Evolutionary conservation across 192 early-diverging fungal species (phyloP).

Genomic region (Mortierella antarctica): DNA sequence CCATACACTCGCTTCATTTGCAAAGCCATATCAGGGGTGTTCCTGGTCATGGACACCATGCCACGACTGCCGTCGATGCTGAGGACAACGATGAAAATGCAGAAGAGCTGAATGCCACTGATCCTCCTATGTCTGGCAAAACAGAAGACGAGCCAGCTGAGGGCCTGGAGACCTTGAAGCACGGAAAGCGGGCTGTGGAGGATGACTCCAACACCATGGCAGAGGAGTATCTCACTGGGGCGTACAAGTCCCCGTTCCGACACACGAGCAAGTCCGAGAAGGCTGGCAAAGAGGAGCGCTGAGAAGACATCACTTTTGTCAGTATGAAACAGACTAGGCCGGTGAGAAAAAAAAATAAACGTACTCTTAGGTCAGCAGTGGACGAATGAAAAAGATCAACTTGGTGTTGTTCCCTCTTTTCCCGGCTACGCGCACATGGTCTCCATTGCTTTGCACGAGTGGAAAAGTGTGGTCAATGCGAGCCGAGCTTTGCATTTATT

Average conservation of each 20-base stretch:
- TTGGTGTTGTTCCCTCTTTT: too few relatives aligned
- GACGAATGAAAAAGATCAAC: too few relatives aligned
- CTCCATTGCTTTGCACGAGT: too few relatives aligned
- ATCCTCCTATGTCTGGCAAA: not conserved
- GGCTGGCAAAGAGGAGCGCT: conserved; percentile 37
- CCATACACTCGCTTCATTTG: not conserved
- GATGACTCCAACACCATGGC: conserved; percentile 23
- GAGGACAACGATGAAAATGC: not conserved
- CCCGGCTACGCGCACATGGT: too few relatives aligned
- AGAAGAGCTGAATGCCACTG: not conserved
- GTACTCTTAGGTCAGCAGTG: too few relatives aligned
- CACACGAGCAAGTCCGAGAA: conserved; percentile 38
- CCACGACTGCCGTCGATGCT: not conserved
- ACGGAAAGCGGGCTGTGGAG: conserved; percentile 22
- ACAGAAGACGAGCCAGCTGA: not conserved
- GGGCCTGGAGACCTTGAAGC: conserved; percentile 1
- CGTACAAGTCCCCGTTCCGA: conserved; percentile 48
- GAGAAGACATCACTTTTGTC: not conserved
- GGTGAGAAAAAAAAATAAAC: too few relatives aligned
- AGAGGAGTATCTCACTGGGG: conserved; percentile 27
- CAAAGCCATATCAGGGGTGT: conserved; percentile 20
- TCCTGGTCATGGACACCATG: not conserved
- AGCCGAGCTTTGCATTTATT: too few relatives aligned
- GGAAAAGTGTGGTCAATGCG: too few relatives aligned
- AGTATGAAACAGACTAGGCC: too few relatives aligned